Evolutionary conservation across 495 filamentous ascomycete genomes (phyloP).

Genomic region (Podospora bellae-mahoneyi): DNA sequence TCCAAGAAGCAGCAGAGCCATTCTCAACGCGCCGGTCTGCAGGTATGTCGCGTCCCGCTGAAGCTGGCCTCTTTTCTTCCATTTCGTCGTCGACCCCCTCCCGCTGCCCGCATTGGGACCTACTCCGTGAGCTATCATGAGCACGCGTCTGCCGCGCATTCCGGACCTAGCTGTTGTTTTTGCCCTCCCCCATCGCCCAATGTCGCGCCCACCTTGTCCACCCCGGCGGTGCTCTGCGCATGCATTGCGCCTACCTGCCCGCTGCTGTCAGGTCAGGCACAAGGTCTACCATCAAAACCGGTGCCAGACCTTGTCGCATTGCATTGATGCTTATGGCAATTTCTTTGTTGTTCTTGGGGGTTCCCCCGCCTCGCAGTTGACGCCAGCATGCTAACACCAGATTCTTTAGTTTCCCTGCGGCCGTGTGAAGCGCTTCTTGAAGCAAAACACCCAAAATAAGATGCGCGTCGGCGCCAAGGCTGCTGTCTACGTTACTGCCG

Average conservation of each 20-base stretch:
- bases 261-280: neutral
- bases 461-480: slow-evolving; percentile 99
- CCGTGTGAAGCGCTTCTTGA: slow-evolving; percentile 99
- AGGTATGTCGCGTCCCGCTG: slow-evolving; percentile 63
- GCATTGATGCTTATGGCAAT: neutral
- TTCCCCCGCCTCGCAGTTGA: slow-evolving; percentile 22
- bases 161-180: slow-evolving; percentile 9
- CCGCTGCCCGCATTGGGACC: slow-evolving; percentile 1
- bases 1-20: slow-evolving; percentile 95
- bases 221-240: neutral
- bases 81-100: slow-evolving; percentile 6
- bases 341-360: slow-evolving; percentile 6
- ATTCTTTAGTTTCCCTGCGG: slow-evolving; percentile 88
- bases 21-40: slow-evolving; percentile 95
- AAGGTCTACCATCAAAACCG: neutral
- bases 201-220: neutral
- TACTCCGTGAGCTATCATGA: neutral
- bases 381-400: slow-evolving; percentile 25
- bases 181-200: neutral
- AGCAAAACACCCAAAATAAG: slow-evolving; percentile 99
- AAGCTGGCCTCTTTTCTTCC: slow-evolving; percentile 17
- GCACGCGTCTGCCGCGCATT: slow-evolving; percentile 25
- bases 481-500: slow-evolving; percentile 96
- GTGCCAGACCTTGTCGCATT: neutral
- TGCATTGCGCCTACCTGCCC: neutral